phyloP scores from a whole-genome alignment of 2,329 filamentous ascomycete species.

The Xylariales sp. region DNA sequence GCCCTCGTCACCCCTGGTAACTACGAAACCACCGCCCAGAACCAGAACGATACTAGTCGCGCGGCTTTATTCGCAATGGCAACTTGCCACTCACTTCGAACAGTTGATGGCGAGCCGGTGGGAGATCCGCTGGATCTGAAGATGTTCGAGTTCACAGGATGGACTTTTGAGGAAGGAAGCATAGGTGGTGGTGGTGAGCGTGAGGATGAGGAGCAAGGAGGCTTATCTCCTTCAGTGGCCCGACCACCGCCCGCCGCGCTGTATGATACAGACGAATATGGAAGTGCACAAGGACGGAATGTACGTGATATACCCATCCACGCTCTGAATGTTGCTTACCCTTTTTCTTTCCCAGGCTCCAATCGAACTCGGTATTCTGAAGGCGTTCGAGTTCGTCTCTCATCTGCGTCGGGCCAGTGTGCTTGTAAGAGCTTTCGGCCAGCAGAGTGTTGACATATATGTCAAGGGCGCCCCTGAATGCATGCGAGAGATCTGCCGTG shows the following conservation, averaged over 20 bases:
- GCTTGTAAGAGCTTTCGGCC: constrained; percentile 82
- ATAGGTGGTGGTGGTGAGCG: constrained; percentile 58
- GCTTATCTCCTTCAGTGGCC: constrained; percentile 83
- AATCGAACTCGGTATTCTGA: constrained; percentile 85
- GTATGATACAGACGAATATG: constrained; percentile 34
- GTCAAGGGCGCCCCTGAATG: constrained; percentile 97
- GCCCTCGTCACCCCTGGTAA: constrained; percentile 47
- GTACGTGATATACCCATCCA: no score
- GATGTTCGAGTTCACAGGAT: constrained; percentile 96
- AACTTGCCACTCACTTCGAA: constrained; percentile 87
- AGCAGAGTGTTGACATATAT: constrained; percentile 79
- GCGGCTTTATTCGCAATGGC: constrained; percentile 92
- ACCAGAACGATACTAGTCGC: constrained; percentile 30
- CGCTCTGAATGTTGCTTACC: no score
- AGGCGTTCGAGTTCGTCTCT: constrained; percentile 91
- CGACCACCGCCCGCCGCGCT: constrained; percentile 65
- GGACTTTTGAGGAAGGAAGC: constrained; percentile 86
- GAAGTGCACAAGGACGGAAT: constrained; percentile 20
- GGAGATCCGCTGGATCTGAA: constrained; percentile 94
- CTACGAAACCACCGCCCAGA: constrained; percentile 22
- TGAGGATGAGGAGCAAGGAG: constrained; percentile 70
- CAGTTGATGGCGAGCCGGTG: constrained; percentile 82
- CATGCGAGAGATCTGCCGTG: constrained; percentile 87
- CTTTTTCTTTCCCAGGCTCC: no score
- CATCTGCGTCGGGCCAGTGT: constrained; percentile 90